Conservation (phyloP, 345 rosid genomes). For the Murraya koenigii region DNA sequence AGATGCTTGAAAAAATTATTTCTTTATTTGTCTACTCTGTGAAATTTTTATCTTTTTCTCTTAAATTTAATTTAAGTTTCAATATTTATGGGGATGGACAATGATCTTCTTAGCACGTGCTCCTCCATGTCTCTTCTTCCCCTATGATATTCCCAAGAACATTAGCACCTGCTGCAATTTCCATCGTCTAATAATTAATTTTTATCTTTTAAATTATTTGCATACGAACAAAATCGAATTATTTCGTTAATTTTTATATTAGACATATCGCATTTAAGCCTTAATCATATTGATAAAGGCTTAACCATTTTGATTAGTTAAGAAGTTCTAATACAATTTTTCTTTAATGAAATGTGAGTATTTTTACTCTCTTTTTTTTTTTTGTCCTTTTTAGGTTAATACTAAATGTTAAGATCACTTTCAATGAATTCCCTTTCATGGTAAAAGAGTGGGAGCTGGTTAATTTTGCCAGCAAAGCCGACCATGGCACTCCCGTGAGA, state of each 20-base stretch:
- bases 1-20: background rate
- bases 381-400: background rate
- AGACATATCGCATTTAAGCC: slow-evolving; percentile 1
- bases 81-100: slow-evolving; percentile 46
- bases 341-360: background rate
- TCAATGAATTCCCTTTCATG: slow-evolving; percentile 25
- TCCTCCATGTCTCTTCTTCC: slow-evolving; percentile 35
- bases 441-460: slow-evolving; percentile 19
- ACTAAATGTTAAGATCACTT: slow-evolving; percentile 15
- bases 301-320: background rate
- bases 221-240: slow-evolving; percentile 14
- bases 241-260: background rate
- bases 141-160: slow-evolving; percentile 33
- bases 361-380: background rate
- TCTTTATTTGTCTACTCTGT: background rate
- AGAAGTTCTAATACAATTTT: background rate
- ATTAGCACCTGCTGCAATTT: slow-evolving; percentile 43
- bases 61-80: background rate
- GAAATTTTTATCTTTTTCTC: background rate
- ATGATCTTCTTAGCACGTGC: slow-evolving; percentile 55
- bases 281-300: background rate
- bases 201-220: slow-evolving; percentile 1
- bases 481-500: slow-evolving; percentile 67
- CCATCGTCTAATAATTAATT: slow-evolving; percentile 24
- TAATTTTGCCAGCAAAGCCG: slow-evolving; percentile 50